Evolutionary conservation across 352 stramenopile species (phyloP).

Genomic region (Globisporangium viniferum): DNA sequence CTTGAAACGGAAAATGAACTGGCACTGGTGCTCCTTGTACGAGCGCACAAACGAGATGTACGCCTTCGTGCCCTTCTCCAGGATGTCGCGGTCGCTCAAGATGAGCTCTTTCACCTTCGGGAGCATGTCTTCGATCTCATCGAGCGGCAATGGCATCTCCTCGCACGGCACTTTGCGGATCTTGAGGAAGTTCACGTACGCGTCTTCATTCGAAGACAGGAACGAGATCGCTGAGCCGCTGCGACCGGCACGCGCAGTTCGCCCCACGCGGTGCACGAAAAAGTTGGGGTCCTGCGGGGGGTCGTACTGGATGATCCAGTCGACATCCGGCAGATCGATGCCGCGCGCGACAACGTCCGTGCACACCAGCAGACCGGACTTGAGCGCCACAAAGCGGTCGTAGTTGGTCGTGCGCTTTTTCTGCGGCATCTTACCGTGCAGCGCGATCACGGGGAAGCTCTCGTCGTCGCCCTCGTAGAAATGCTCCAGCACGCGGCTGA

Average conservation of each 20-base stretch:
- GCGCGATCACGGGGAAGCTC: conserved; percentile 50
- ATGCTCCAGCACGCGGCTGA: conserved; percentile 86
- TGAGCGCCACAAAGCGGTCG: conserved; percentile 56
- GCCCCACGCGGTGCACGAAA: conserved; percentile 98
- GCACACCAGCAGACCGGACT: conserved; percentile 92
- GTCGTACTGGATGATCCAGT: conserved; percentile 99
- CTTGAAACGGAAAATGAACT: conserved; percentile 98
- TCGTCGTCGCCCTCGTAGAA: conserved; percentile 42
- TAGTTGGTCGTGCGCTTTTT: conserved; percentile 87
- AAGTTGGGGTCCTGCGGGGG: conserved; percentile 97
- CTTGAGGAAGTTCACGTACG: conserved; percentile 96
- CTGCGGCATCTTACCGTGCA: conserved; percentile 95
- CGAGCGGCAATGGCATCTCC: conserved; percentile 65
- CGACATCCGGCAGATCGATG: conserved; percentile 97
- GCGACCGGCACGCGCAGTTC: conserved; percentile 95
- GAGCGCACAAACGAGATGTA: conserved; percentile 99
- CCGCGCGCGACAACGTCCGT: conserved; percentile 98
- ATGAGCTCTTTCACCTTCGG: conserved; percentile 88
- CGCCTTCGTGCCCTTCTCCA: conserved; percentile 98
- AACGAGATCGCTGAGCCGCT: conserved; percentile 93
- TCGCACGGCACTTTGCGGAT: conserved; percentile 92
- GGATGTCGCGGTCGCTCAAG: conserved; percentile 93
- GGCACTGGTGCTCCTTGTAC: conserved; percentile 99
- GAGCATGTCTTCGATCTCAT: conserved; percentile 79
- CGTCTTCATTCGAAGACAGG: conserved; percentile 95